Conservation (phyloP, 1,284 basidiomycete species). For the Puccinia horiana region DNA sequence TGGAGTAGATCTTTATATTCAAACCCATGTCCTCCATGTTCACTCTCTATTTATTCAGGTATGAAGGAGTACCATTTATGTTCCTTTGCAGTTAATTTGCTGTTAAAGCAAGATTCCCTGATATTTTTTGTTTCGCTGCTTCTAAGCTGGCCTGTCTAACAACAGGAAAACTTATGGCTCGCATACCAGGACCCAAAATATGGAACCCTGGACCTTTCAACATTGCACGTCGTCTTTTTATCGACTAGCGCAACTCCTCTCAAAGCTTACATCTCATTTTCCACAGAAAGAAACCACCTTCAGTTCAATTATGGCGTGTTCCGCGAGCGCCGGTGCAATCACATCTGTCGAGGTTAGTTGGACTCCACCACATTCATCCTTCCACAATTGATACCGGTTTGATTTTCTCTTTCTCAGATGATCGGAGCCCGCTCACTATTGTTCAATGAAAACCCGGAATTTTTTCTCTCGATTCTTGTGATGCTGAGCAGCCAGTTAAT, state of each 20-base stretch:
- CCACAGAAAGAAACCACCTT: conserved; percentile 47
- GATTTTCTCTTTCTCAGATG: conserved; percentile 29
- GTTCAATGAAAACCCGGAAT: conserved; percentile 31
- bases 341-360: conserved; percentile 25
- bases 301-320: conserved; percentile 38
- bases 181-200: conserved; percentile 30
- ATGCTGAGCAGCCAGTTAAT: conserved; percentile 48
- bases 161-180: conserved; percentile 22
- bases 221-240: conserved; percentile 15
- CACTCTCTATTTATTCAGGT: conserved; percentile 48
- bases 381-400: background rate
- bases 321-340: conserved; percentile 32
- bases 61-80: background rate
- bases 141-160: conserved; percentile 43
- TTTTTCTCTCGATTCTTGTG: conserved; percentile 23
- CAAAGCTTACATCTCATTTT: background rate
- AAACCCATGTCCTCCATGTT: conserved; percentile 41
- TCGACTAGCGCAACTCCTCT: background rate
- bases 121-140: background rate
- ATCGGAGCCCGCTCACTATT: conserved; percentile 33
- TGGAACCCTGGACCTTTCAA: conserved; percentile 46
- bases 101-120: background rate
- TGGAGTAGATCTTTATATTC: conserved; percentile 43
- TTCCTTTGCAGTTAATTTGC: background rate
- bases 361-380: background rate